Evolutionary conservation across 73 alveolate species (phyloP).

Genomic region (Paramecium octaurelia): DNA sequence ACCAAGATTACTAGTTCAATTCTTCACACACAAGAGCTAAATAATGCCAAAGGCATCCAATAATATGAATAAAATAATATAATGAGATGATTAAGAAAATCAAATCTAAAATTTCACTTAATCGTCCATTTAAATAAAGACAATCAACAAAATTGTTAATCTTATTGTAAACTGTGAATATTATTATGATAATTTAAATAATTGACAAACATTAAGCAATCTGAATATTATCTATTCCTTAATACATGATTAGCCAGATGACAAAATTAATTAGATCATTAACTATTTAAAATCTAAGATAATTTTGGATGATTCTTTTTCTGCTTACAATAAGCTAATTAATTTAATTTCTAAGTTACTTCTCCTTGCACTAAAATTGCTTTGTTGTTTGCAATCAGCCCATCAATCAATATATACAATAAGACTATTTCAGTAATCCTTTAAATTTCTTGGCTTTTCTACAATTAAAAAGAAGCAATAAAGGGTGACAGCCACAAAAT

Average conservation of each 20-base stretch:
- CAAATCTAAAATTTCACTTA: constrained; percentile 20
- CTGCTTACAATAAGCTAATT: background rate
- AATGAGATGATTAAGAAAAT: background rate
- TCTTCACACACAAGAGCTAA: background rate
- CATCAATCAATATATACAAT: background rate
- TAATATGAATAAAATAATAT: constrained; percentile 16
- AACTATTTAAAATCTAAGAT: background rate
- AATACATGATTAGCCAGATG: background rate
- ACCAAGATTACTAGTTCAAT: background rate
- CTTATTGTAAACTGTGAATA: background rate
- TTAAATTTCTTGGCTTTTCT: background rate
- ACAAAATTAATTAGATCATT: background rate
- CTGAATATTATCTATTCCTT: background rate
- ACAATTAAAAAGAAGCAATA: background rate
- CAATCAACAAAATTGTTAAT: background rate
- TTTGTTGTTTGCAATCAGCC: background rate
- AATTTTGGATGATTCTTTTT: background rate
- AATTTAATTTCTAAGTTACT: background rate
- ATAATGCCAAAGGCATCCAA: constrained; percentile 12
- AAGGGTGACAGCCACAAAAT: background rate
- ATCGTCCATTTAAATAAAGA: background rate
- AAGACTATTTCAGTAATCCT: background rate
- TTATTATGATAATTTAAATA: background rate
- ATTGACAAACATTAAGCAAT: background rate
- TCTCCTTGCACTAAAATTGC: constrained; percentile 35